Percentiles rank a stretch among this genome's conserved stretches.
phyloP scores from a whole-genome alignment of 2,329 filamentous ascomycete species.

The Aspergillus amoenus region DNA sequence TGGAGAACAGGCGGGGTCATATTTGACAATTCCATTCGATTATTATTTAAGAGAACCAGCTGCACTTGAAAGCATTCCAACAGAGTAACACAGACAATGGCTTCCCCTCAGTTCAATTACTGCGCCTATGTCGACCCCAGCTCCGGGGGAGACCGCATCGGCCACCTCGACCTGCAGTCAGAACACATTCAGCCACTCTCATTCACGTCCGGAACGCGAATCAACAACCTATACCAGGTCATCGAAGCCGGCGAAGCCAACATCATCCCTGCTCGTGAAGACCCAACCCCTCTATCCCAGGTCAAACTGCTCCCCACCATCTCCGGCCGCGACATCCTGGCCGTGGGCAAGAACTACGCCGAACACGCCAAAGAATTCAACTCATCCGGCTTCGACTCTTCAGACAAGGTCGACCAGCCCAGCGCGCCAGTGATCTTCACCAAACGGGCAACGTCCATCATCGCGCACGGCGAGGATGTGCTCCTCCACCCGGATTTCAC shows the following conservation, averaged over 20 bases:
- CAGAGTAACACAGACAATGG: too few species aligned
- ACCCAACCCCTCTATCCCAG: constrained; percentile 28
- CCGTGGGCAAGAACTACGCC: constrained; percentile 58
- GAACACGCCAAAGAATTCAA: constrained; percentile 61
- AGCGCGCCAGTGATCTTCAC: constrained; percentile 59
- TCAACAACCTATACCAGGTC: constrained; percentile 52
- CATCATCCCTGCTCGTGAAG: constrained; percentile 35
- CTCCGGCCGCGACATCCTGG: constrained; percentile 52
- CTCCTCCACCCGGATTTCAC: constrained; percentile 50
- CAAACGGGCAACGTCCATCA: constrained; percentile 55
- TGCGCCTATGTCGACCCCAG: constrained; percentile 2
- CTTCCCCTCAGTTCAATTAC: not conserved
- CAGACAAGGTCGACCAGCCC: constrained; percentile 54
- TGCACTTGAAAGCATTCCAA: too few species aligned
- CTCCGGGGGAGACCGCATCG: constrained; percentile 1
- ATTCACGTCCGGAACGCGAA: constrained; percentile 1
- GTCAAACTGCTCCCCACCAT: constrained; percentile 50
- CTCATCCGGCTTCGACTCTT: constrained; percentile 54
- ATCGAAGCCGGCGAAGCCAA: constrained; percentile 47
- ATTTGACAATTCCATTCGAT: too few species aligned
- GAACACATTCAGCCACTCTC: not conserved
- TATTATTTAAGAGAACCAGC: too few species aligned
- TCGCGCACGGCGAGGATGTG: constrained; percentile 50
- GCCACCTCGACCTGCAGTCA: constrained; percentile 2
- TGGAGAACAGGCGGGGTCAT: too few species aligned